These are phyloP conservation scores for Syncephalis plumigaleata DNA, from an alignment of 371 early-diverging fungal species.

Conservation along the genomic window DNA sequence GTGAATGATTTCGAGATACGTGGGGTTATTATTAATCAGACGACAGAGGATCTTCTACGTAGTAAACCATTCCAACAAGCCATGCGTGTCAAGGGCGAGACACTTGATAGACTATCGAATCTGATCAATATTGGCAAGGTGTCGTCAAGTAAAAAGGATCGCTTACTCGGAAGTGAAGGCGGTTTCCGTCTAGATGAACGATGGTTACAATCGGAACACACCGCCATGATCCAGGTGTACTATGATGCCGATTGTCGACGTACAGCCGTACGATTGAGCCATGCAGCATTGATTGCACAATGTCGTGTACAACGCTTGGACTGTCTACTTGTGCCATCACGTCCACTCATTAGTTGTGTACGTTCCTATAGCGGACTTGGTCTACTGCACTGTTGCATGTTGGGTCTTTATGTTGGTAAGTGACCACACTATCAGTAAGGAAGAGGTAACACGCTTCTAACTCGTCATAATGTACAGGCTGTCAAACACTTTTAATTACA, in stretches of 20 bases:
- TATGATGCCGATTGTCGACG: slow-evolving; percentile 31
- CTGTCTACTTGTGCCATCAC: slow-evolving; percentile 41
- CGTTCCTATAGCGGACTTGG: slow-evolving; percentile 53
- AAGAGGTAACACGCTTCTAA: background rate
- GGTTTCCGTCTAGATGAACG: background rate
- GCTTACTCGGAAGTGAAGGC: slow-evolving; percentile 7
- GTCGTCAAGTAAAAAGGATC: slow-evolving; percentile 1
- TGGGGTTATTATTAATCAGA: slow-evolving; percentile 36
- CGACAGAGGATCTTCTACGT: slow-evolving; percentile 42
- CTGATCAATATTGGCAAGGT: slow-evolving; percentile 4
- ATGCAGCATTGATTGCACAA: slow-evolving; percentile 47
- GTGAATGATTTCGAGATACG: slow-evolving; percentile 33
- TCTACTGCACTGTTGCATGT: slow-evolving; percentile 42
- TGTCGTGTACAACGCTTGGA: slow-evolving; percentile 64
- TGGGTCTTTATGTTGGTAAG: slow-evolving; percentile 59
- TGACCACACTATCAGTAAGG: background rate
- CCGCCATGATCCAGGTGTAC: slow-evolving; percentile 30
- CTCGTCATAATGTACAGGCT: slow-evolving; percentile 15
- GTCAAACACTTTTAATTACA: slow-evolving; percentile 30
- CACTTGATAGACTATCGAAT: background rate
- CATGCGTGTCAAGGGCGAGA: slow-evolving; percentile 9
- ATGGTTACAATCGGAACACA: slow-evolving; percentile 1
- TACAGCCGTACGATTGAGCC: slow-evolving; percentile 35
- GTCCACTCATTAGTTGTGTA: slow-evolving; percentile 48
- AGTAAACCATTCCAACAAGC: slow-evolving; percentile 24